phyloP scores from a whole-genome alignment of 768 basidiomycete genomes.

The Phanerochaete carnosa region DNA sequence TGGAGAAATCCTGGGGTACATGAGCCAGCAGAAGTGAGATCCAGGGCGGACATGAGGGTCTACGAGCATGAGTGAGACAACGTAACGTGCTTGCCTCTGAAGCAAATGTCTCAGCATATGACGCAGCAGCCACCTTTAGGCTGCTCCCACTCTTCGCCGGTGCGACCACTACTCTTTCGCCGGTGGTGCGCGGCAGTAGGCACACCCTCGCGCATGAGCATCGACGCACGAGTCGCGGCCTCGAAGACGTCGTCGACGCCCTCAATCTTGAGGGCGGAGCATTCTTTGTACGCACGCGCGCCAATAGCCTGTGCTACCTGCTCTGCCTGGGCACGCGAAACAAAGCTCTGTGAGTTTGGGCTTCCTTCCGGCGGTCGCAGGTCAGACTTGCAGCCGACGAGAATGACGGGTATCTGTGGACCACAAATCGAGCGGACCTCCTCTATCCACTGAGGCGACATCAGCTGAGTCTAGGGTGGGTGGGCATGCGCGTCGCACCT shows the following conservation, averaged over 20 bases:
- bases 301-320: slow-evolving; percentile 81
- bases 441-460: slow-evolving; percentile 81
- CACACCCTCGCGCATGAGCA: slow-evolving; percentile 51
- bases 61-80: too few relatives aligned
- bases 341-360: slow-evolving; percentile 51
- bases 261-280: slow-evolving; percentile 84
- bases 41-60: background rate
- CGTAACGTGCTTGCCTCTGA: background rate
- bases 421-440: slow-evolving; percentile 98
- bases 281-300: slow-evolving; percentile 93
- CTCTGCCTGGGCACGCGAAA: slow-evolving; percentile 79
- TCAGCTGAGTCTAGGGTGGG: background rate
- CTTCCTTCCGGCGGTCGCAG: slow-evolving; percentile 60
- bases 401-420: slow-evolving; percentile 84
- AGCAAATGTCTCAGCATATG: slow-evolving; percentile 43
- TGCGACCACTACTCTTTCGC: slow-evolving; percentile 49
- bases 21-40: background rate
- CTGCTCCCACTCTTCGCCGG: slow-evolving; percentile 29
- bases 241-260: slow-evolving; percentile 98
- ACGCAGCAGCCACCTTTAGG: slow-evolving; percentile 63
- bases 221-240: slow-evolving; percentile 92
- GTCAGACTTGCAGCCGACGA: slow-evolving; percentile 96
- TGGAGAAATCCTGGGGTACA: background rate
- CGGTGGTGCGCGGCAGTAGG: slow-evolving; percentile 38
- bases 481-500: slow-evolving; percentile 45